These are phyloP conservation scores for Parachaetomium inaequale DNA, from an alignment of 495 filamentous ascomycete species.

Conservation along the genomic window DNA sequence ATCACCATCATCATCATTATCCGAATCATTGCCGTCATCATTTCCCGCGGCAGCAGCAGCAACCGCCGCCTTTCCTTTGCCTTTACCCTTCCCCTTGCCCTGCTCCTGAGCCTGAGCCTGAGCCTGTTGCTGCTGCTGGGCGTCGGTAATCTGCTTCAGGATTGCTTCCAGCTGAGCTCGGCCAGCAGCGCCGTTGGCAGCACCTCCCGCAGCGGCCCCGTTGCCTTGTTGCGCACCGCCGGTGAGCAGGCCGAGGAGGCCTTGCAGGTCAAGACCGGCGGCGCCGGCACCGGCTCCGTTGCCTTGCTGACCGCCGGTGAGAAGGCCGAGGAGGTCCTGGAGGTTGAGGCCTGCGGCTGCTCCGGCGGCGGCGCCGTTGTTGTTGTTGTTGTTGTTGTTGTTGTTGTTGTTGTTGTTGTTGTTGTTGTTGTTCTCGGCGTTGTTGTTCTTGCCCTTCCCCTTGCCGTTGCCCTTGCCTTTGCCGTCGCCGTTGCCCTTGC, in stretches of 20 bases:
- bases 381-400: background rate
- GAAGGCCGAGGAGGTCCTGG: background rate
- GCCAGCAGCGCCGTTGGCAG: background rate
- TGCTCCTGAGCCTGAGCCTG: background rate
- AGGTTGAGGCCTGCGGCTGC: background rate
- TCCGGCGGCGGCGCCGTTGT: background rate
- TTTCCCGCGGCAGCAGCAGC: background rate
- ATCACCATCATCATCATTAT: background rate
- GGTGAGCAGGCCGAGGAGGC: background rate
- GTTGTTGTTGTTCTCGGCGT: background rate
- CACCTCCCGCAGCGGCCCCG: background rate
- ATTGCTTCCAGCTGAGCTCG: background rate
- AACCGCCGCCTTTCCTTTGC: constrained; percentile 10
- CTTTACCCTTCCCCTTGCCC: constrained; percentile 10
- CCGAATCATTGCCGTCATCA: background rate
- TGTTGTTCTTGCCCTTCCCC: background rate
- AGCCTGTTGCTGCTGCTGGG: background rate
- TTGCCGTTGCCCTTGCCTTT: background rate
- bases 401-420: background rate
- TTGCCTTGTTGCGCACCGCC: background rate
- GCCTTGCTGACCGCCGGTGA: background rate
- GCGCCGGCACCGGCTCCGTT: background rate
- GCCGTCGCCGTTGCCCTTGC: constrained; percentile 12
- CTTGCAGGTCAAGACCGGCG: background rate
- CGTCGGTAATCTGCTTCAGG: background rate